phyloP scores from a whole-genome alignment of 2,329 filamentous ascomycete species.

The Ophiostoma angusticollis region DNA sequence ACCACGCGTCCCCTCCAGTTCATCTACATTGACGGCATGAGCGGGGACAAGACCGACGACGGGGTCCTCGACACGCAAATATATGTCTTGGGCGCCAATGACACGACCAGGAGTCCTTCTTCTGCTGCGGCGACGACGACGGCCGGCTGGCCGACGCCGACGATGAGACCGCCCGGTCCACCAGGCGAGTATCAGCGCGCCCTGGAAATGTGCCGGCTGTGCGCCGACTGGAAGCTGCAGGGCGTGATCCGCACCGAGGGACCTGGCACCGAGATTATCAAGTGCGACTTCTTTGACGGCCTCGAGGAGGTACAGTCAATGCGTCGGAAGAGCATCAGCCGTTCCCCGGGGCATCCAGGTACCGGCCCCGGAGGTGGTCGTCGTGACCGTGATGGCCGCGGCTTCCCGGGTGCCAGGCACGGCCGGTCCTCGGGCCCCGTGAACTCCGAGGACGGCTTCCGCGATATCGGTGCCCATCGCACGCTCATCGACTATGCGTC shows the following conservation, averaged over 20 bases:
- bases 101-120: too few relatives aligned
- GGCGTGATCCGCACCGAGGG: slow-evolving; percentile 10
- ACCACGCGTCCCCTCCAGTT: slow-evolving; percentile 44
- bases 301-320: slow-evolving; percentile 8
- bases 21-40: slow-evolving; percentile 49
- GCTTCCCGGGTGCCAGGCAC: neutral
- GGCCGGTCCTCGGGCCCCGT: neutral
- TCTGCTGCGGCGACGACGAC: too few relatives aligned
- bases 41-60: slow-evolving; percentile 30
- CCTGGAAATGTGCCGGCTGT: slow-evolving; percentile 7
- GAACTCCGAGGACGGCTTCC: slow-evolving; percentile 4
- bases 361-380: neutral
- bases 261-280: slow-evolving; percentile 8
- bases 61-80: slow-evolving; percentile 60
- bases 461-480: slow-evolving; percentile 6
- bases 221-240: slow-evolving; percentile 7
- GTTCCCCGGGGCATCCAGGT: too few relatives aligned
- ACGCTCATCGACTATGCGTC: slow-evolving; percentile 8
- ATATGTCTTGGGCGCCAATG: slow-evolving; percentile 30
- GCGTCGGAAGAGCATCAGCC: too few relatives aligned
- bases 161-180: slow-evolving; percentile 1
- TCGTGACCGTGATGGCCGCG: neutral
- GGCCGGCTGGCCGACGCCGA: neutral
- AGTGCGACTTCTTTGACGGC: slow-evolving; percentile 9
- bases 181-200: slow-evolving; percentile 7